A percentile compares a stretch with the other conserved stretches of the same genome.
Conservation (phyloP, 371 early-diverging fungal genomes). For the Syncephalastrum monosporum region DNA sequence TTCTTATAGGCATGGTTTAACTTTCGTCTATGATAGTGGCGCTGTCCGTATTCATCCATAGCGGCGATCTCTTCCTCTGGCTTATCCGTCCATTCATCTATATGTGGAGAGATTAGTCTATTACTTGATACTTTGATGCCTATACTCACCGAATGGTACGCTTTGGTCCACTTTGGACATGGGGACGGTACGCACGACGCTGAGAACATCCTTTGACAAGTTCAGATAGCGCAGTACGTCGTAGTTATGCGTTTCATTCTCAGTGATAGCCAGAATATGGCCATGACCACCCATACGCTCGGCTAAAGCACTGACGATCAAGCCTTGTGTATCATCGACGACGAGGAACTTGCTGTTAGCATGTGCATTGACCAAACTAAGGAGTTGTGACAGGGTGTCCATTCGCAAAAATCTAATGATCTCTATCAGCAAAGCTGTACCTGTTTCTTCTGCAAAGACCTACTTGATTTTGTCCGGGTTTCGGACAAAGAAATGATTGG, state of each 20-base stretch:
- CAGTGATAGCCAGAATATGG: slow-evolving; percentile 67
- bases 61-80: slow-evolving; percentile 32
- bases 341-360: slow-evolving; percentile 65
- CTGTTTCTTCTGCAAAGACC: not conserved
- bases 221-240: slow-evolving; percentile 83
- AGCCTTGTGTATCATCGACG: slow-evolving; percentile 89
- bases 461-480: slow-evolving; percentile 83
- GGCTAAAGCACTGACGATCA: slow-evolving; percentile 76
- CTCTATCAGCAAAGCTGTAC: slow-evolving; percentile 1
- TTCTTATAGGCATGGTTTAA: slow-evolving; percentile 22
- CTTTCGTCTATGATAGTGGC: slow-evolving; percentile 39
- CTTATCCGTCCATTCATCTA: slow-evolving; percentile 36
- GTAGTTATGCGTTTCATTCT: slow-evolving; percentile 74
- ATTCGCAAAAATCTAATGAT: slow-evolving; percentile 72
- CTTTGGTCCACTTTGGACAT: slow-evolving; percentile 61
- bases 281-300: slow-evolving; percentile 84
- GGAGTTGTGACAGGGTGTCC: slow-evolving; percentile 91
- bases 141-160: slow-evolving; percentile 50
- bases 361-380: slow-evolving; percentile 80
- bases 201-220: slow-evolving; percentile 51
- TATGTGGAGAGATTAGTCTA: not conserved
- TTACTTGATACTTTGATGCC: not conserved
- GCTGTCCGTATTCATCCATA: slow-evolving; percentile 26
- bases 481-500: slow-evolving; percentile 76
- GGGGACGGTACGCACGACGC: slow-evolving; percentile 66